These are phyloP conservation scores for Porpolomopsis calyptriformis DNA, from an alignment of 768 basidiomycete genomes.

Conservation along the genomic window DNA sequence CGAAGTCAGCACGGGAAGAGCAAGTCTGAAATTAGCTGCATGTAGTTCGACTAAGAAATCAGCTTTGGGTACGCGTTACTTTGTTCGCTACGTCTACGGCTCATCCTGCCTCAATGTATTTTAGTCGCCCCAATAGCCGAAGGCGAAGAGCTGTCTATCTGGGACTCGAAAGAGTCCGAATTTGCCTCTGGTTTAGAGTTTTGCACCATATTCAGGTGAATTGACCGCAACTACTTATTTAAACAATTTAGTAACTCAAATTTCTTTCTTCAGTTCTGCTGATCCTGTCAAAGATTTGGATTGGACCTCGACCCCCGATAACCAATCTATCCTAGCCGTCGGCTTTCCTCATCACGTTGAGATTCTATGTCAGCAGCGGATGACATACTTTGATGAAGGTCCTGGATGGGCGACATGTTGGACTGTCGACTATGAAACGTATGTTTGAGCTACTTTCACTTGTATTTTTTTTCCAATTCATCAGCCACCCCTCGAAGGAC, in stretches of 20 bases:
- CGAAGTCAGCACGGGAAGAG: conserved; percentile 60
- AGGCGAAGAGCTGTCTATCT: conserved; percentile 81
- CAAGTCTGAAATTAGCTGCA: conserved; percentile 54
- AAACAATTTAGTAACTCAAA: not conserved
- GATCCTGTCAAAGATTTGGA: conserved; percentile 76
- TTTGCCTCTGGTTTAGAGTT: conserved; percentile 87
- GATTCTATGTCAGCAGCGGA: conserved; percentile 85
- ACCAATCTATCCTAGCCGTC: conserved; percentile 83
- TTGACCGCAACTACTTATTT: not conserved
- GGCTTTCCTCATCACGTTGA: conserved; percentile 74
- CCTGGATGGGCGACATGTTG: conserved; percentile 70
- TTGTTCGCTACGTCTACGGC: conserved; percentile 2
- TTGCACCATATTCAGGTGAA: conserved; percentile 41
- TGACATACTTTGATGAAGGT: conserved; percentile 80
- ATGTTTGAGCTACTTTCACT: conserved; percentile 23
- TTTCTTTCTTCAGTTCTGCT: conserved; percentile 13
- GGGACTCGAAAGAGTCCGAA: conserved; percentile 93
- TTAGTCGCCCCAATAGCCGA: conserved; percentile 50
- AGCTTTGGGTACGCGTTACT: conserved; percentile 55
- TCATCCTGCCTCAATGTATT: conserved; percentile 2
- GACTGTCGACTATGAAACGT: conserved; percentile 63
- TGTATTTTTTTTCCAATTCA: no score
- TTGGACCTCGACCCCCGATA: conserved; percentile 87
- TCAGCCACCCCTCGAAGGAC: no score
- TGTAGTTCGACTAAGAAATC: conserved; percentile 92